These are phyloP conservation scores for Aethionema arabicum DNA, from an alignment of 345 rosid species.

Conservation along the genomic window DNA sequence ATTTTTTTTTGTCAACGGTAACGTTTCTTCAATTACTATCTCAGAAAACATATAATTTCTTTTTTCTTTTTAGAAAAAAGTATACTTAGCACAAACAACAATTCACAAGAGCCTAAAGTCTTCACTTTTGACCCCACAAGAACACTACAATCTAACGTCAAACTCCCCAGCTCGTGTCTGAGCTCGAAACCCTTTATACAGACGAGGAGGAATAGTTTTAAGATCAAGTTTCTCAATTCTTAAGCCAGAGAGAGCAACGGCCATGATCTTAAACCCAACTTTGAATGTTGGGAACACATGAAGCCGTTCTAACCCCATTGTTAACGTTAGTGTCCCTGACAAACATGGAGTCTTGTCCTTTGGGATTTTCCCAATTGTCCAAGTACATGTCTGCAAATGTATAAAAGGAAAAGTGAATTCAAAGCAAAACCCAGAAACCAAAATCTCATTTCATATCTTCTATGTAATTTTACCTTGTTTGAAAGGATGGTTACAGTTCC, in stretches of 20 bases:
- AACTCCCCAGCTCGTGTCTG: conserved; percentile 73
- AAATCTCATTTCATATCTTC: not conserved
- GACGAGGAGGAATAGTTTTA: conserved; percentile 59
- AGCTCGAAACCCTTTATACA: conserved; percentile 90
- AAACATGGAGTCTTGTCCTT: conserved; percentile 82
- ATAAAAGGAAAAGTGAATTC: not conserved
- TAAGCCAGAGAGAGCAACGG: conserved; percentile 83
- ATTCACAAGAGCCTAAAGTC: not conserved
- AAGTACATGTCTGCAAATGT: conserved; percentile 62
- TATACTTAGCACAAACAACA: not conserved
- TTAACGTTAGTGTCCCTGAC: conserved; percentile 64
- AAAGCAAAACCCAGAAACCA: not conserved
- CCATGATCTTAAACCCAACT: conserved; percentile 83
- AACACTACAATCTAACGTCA: conserved; percentile 71
- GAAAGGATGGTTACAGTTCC: conserved; percentile 76
- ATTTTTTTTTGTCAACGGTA: too few relatives aligned
- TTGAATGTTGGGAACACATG: conserved; percentile 75
- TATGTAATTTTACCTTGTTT: conserved; percentile 56
- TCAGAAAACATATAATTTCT: too few relatives aligned
- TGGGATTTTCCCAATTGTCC: conserved; percentile 86
- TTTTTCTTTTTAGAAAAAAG: too few relatives aligned
- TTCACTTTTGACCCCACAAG: not conserved
- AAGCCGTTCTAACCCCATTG: conserved; percentile 62
- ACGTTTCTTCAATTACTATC: too few relatives aligned
- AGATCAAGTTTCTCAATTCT: conserved; percentile 78